These are phyloP conservation scores for Xerocomus tenax DNA, from an alignment of 1,284 basidiomycete species.

Conservation along the genomic window DNA sequence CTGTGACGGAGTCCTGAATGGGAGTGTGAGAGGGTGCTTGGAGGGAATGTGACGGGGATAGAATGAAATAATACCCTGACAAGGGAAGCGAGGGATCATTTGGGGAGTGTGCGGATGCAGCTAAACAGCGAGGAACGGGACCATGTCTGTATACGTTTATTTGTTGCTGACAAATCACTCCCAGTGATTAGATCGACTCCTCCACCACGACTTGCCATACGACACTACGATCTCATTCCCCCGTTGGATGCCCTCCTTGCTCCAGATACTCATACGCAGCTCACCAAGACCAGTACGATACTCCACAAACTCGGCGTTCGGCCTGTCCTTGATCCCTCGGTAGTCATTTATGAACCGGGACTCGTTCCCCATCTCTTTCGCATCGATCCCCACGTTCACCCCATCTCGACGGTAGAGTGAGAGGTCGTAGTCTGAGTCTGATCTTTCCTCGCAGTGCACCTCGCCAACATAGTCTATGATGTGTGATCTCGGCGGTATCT, in stretches of 20 bases:
- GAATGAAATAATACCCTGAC: neutral
- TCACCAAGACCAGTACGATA: slow-evolving; percentile 50
- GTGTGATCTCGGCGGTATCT: slow-evolving; percentile 56
- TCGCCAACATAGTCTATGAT: slow-evolving; percentile 81
- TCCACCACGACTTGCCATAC: slow-evolving; percentile 93
- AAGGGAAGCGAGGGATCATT: slow-evolving; percentile 36
- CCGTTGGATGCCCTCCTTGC: slow-evolving; percentile 56
- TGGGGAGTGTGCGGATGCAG: neutral
- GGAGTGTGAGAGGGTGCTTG: slow-evolving; percentile 5
- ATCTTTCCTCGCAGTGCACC: slow-evolving; percentile 68
- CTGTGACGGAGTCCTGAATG: slow-evolving; percentile 33
- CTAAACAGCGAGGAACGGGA: neutral
- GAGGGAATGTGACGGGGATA: neutral
- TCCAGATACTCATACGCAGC: slow-evolving; percentile 72
- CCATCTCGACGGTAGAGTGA: slow-evolving; percentile 60
- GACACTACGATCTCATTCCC: slow-evolving; percentile 83
- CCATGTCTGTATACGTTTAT: slow-evolving; percentile 16
- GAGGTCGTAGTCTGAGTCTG: slow-evolving; percentile 76
- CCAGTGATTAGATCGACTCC: slow-evolving; percentile 15
- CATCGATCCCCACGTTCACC: slow-evolving; percentile 63
- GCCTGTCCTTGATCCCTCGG: slow-evolving; percentile 56
- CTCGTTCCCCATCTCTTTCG: slow-evolving; percentile 70
- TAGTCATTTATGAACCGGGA: slow-evolving; percentile 85
- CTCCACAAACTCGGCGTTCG: slow-evolving; percentile 72
- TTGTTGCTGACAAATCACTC: slow-evolving; percentile 19